Base-by-base conservation (phyloP, 257 asterid species). In the Dorcoceras hygrometricum region DNA sequence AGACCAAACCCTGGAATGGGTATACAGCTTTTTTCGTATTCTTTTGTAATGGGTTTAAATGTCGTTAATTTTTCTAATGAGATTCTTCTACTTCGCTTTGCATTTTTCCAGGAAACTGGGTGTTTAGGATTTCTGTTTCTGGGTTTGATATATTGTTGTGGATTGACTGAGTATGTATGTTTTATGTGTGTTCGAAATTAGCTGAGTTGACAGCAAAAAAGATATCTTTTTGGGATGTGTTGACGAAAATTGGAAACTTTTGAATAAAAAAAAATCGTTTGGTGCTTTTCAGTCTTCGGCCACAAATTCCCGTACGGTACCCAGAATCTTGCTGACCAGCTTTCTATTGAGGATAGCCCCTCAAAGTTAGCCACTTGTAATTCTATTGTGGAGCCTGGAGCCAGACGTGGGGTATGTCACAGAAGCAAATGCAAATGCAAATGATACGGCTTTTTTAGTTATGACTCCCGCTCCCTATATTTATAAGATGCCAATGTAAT, bases 71-170 rank as follows among this genome's bases (percentile, higher is more conserved):
- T 70, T 70, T 6, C 62, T 51, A 51, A 59, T 23, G 63, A 71
- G 71, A 70, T 28, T 71, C 71, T 59, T 5, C 20, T 46, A 46
- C 54, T 16, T 46, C 18, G 20, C 7, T 0, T 39, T 34, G 25
- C 18, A 18, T 5, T 57, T 59, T 46, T 43, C 29, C 53, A 69
- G 63, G 57, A 39, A 3, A 71, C 62, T 18, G 0, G 71, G 55
- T 63, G 66, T 62, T 48, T 59, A 16, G 54, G 22, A 46, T 4
- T 1, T 46, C 3, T 51, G 20, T 55, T 72, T 67, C 76, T 63
- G 60, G 71, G 73, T 69, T 60, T 64, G 65, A 36, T 66, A 39
- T 69, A 55, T 73, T 76, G 83, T 75, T 76, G 75, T 71, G 66
- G 78, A 77, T 77, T 62, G 72, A 25, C 65, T 22, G 68, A 69